These are phyloP conservation scores for Yamadazyma mexicana DNA, from an alignment of 1,139 yeast genomes.

Conservation along the genomic window DNA sequence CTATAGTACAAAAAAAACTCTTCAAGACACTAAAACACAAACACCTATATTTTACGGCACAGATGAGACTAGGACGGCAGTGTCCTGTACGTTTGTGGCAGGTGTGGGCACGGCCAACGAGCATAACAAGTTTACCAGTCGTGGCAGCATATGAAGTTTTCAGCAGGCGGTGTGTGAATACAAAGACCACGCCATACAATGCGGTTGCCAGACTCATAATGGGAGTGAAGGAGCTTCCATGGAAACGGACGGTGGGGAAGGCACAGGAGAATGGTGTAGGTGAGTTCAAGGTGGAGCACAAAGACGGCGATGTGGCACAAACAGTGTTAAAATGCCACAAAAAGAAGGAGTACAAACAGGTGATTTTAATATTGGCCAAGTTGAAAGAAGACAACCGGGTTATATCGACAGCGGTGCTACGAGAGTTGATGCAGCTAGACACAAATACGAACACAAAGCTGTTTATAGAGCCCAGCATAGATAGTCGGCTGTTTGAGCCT, in stretches of 20 bases:
- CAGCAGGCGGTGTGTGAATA: neutral
- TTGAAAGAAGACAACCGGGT: slow-evolving; percentile 2
- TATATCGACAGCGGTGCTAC: slow-evolving; percentile 2
- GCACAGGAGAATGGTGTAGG: neutral
- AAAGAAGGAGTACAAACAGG: slow-evolving; percentile 1
- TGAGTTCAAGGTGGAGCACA: neutral
- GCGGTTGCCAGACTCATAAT: neutral
- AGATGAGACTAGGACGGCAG: neutral
- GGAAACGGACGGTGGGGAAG: neutral
- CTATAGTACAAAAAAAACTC: neutral
- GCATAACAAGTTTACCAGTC: neutral
- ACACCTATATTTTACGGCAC: neutral
- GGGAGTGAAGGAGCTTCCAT: slow-evolving; percentile 1
- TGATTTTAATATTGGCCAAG: neutral
- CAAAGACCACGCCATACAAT: slow-evolving; percentile 3
- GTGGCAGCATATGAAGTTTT: no score
- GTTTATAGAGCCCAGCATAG: slow-evolving; percentile 4
- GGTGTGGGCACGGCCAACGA: neutral
- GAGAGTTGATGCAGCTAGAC: neutral
- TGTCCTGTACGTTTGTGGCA: neutral
- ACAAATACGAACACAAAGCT: no score
- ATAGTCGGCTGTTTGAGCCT: slow-evolving; percentile 1
- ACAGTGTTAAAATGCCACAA: neutral
- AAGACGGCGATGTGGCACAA: neutral
- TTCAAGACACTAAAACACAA: neutral